Base-by-base conservation (phyloP, 2,329 filamentous ascomycete genomes). In the Colletotrichum sp. region DNA sequence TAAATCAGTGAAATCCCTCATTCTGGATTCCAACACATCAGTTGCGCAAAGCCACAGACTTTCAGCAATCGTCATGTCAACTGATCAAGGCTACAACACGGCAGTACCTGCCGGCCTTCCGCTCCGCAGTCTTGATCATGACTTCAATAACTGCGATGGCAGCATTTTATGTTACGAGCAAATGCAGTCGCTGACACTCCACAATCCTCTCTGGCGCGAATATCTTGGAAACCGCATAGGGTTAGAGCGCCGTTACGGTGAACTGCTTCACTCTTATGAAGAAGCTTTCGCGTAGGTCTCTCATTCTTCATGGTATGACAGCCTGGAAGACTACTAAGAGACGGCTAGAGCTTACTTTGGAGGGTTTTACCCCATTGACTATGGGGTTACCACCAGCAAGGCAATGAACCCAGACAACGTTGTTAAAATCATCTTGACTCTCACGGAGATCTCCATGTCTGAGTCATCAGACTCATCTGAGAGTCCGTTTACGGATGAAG, bases 61-160 rank as follows among this genome's bases (percentile, higher is more conserved):
- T 52, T 2, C 2, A 52, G 3, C 44, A 21, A 21, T 21, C 24
- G 9, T 28, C 55, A 59, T 59, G 21, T 18, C 55, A 59, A 16
- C 55, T 28, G 55, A 28, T 28, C 26, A 24, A 24, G 9, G 24
- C 3, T 21, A 34, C 39, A 34, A 59, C 7, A 67, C 36, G 39
- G 63, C 44, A 5, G n/a, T 59, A 16, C 62, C 63, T 6, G 55
- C 63, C 9, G 69, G 73, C 8, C 63, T 75, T 3, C 68, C 73
- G 12, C 18, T 75, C 7, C 55, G 55, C 30, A 72, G 28, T 12
- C 67, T 81, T 0, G 78, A 81, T 30, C 80, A 81, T 44, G 77
- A 81, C 32, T 78, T 81, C 36, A 79, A 81, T 26, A 80, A 77
- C 9, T 78, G 76, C 21, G 79, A 78, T 71, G 80, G 80, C n/a